Conservation (phyloP, 768 basidiomycete genomes). For the Leccinum uliginosum region DNA sequence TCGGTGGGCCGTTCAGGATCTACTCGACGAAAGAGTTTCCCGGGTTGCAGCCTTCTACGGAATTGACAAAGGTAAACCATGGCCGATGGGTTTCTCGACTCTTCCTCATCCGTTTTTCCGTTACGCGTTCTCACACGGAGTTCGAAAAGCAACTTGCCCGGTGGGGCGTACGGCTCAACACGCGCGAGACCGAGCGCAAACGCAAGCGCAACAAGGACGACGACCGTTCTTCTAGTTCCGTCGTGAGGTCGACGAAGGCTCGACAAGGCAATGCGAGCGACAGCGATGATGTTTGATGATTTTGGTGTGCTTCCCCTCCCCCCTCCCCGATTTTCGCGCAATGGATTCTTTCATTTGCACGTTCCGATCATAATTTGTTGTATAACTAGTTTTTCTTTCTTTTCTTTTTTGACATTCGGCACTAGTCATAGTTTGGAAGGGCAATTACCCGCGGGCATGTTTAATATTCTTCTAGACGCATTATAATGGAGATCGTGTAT, state of each 20-base stretch:
- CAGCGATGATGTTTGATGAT: constrained; percentile 23
- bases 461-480: constrained; percentile 1
- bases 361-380: constrained; percentile 9
- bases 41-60: constrained; percentile 62
- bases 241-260: constrained; percentile 1
- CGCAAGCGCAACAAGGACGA: constrained; percentile 32
- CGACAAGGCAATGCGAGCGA: constrained; percentile 16
- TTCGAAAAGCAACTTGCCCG: constrained; percentile 29
- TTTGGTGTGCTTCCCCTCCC: neutral
- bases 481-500: constrained; percentile 12
- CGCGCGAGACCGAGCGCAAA: constrained; percentile 35
- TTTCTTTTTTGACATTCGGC: constrained; percentile 1
- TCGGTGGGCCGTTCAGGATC: constrained; percentile 62
- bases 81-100: too few relatives aligned
- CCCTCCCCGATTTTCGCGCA: neutral
- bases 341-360: constrained; percentile 6
- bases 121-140: neutral
- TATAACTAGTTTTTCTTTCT: constrained; percentile 11
- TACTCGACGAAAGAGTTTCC: constrained; percentile 76
- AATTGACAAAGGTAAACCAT: constrained; percentile 67
- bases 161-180: constrained; percentile 34
- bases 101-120: neutral
- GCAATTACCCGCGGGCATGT: neutral
- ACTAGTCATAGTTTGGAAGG: constrained; percentile 4
- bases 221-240: constrained; percentile 4